Conservation (phyloP, 805 yeast species). For the Ogataea nonfermentans region DNA sequence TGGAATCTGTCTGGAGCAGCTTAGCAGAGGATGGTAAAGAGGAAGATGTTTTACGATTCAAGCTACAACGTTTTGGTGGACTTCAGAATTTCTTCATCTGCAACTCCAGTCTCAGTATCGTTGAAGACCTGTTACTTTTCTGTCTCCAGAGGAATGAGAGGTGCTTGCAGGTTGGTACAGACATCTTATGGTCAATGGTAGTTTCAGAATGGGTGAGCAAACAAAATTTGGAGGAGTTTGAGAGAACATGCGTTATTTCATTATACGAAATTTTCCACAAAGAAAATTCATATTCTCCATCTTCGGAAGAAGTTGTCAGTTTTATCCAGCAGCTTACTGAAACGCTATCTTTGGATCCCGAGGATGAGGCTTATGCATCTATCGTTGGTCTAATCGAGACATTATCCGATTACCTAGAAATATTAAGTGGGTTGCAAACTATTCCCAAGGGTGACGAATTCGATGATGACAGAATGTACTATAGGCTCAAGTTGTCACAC, state of each 20-base stretch:
- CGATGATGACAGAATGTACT: conserved; percentile 83
- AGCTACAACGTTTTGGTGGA: conserved; percentile 62
- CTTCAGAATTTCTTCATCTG: conserved; percentile 64
- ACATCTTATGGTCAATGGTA: conserved; percentile 67
- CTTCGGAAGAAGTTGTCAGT: conserved; percentile 48
- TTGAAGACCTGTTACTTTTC: conserved; percentile 63
- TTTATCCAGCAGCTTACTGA: conserved; percentile 51
- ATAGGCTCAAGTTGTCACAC: conserved; percentile 70
- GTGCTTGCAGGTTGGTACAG: conserved; percentile 62
- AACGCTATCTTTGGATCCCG: conserved; percentile 53
- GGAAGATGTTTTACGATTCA: conserved; percentile 56
- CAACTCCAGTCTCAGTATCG: conserved; percentile 53
- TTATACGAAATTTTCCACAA: conserved; percentile 62
- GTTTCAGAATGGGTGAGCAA: conserved; percentile 63
- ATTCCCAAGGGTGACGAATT: conserved; percentile 83
- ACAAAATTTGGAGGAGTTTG: conserved; percentile 57
- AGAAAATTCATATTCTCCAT: conserved; percentile 53
- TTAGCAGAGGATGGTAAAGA: conserved; percentile 62
- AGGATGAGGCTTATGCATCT: conserved; percentile 58
- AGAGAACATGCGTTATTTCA: conserved; percentile 60
- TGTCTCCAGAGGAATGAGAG: conserved; percentile 63
- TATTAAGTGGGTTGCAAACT: conserved; percentile 61
- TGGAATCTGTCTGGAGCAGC: conserved; percentile 68
- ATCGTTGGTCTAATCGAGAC: conserved; percentile 51
- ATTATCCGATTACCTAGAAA: conserved; percentile 59